Evolutionary conservation across 2,329 filamentous ascomycete species (phyloP).

Genomic region (Nemania serpens): DNA sequence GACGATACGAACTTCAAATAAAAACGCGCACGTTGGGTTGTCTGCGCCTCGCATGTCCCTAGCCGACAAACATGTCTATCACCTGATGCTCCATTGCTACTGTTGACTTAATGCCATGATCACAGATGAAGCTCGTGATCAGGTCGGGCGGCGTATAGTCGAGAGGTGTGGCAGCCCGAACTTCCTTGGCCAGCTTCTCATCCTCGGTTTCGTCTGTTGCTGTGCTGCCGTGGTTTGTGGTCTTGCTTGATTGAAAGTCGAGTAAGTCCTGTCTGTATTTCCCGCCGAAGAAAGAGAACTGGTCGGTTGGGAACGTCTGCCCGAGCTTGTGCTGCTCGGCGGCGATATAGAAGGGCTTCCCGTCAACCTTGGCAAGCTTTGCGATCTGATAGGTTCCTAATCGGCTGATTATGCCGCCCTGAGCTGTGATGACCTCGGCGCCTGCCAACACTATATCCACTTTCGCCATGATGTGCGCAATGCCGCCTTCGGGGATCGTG

Average conservation of each 20-base stretch:
- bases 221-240: background rate
- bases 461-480: constrained; percentile 77
- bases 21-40: background rate
- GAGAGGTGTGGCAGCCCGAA: constrained; percentile 21
- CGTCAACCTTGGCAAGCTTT: constrained; percentile 71
- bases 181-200: constrained; percentile 20
- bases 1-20: too few species aligned
- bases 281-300: constrained; percentile 54
- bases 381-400: constrained; percentile 88
- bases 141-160: constrained; percentile 35
- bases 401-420: constrained; percentile 88
- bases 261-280: constrained; percentile 44
- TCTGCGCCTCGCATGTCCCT: background rate
- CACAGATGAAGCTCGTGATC: constrained; percentile 40
- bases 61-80: constrained; percentile 41
- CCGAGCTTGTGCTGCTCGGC: constrained; percentile 98
- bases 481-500: constrained; percentile 74
- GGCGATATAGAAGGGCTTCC: constrained; percentile 80
- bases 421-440: constrained; percentile 88
- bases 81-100: constrained; percentile 39
- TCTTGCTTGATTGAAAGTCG: constrained; percentile 34
- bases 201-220: constrained; percentile 16
- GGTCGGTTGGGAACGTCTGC: constrained; percentile 79
- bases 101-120: constrained; percentile 40
- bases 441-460: constrained; percentile 72